phyloP scores from a whole-genome alignment of 2,329 filamentous ascomycete genomes.

The Colletotrichum tropicicola region DNA sequence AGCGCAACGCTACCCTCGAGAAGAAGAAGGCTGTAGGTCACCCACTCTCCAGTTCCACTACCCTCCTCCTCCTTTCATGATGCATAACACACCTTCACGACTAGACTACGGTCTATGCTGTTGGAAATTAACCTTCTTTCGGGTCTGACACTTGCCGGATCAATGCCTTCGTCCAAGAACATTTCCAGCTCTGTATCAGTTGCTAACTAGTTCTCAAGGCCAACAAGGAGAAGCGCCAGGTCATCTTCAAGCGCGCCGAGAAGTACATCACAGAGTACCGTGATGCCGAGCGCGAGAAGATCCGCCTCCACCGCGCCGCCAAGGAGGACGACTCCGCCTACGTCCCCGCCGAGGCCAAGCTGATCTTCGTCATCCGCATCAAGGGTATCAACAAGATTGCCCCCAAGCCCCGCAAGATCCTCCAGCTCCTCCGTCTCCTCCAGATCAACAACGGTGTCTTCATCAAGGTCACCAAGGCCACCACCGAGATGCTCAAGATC shows the following conservation, averaged over 20 bases:
- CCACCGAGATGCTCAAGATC: constrained; percentile 95
- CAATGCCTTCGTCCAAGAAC: constrained; percentile 33
- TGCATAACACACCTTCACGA: constrained; percentile 88
- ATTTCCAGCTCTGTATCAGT: constrained; percentile 1
- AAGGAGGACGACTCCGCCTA: constrained; percentile 95
- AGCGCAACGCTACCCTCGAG: constrained; percentile 79
- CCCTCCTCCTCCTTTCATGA: constrained; percentile 63
- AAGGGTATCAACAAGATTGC: constrained; percentile 99
- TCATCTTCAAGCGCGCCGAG: constrained; percentile 99
- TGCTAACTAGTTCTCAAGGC: constrained; percentile 62
- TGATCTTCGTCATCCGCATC: constrained; percentile 98
- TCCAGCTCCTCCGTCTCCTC: constrained; percentile 98
- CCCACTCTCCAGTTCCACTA: constrained; percentile 38
- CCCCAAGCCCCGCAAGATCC: constrained; percentile 99
- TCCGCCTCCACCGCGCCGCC: constrained; percentile 88
- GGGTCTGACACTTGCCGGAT: constrained; percentile 79
- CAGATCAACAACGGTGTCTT: constrained; percentile 99
- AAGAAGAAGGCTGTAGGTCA: constrained; percentile 90
- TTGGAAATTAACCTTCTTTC: constrained; percentile 99
- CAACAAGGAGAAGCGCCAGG: constrained; percentile 97
- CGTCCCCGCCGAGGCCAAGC: constrained; percentile 92
- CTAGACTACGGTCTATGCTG: constrained; percentile 98
- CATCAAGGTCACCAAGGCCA: constrained; percentile 97
- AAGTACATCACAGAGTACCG: constrained; percentile 99
- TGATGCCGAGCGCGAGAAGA: constrained; percentile 97